A percentile compares a stretch with the other conserved stretches of the same genome.
phyloP scores from a whole-genome alignment of 306 rosid species.

The Acacia acuminata region DNA sequence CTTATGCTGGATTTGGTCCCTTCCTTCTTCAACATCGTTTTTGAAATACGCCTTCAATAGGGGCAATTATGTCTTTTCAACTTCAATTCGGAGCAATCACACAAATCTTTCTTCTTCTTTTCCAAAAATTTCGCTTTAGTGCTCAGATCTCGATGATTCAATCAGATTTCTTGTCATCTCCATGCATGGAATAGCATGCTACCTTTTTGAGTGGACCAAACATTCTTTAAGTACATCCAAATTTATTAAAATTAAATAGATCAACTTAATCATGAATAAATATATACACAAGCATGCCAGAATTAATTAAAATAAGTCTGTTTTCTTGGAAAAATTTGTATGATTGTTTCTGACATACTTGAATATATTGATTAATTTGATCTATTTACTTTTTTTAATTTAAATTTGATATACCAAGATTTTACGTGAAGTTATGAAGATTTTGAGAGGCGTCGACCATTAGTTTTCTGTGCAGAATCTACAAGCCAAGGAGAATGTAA shows the following conservation, averaged over 20 bases:
- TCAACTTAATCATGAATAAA: neutral
- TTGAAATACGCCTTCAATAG: neutral
- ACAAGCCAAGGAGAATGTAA: conserved; percentile 62
- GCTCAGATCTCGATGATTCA: neutral
- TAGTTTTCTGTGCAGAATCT: neutral
- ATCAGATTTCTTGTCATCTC: neutral
- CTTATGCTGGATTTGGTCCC: conserved; percentile 24
- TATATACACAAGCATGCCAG: neutral
- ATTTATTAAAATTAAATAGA: neutral
- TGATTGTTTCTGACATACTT: neutral
- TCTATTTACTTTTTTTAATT: neutral
- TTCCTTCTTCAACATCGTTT: neutral
- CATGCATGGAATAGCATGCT: conserved; percentile 13
- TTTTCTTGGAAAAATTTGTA: neutral
- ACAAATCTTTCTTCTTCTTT: conserved; percentile 36
- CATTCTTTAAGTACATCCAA: neutral
- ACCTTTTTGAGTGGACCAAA: conserved; percentile 31
- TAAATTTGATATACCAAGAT: neutral
- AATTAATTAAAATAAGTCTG: neutral
- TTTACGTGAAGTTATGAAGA: conserved; percentile 11
- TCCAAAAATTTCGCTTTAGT: conserved; percentile 42
- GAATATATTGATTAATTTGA: neutral
- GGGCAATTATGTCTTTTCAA: conserved; percentile 33
- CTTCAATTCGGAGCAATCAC: conserved; percentile 21
- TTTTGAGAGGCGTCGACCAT: conserved; percentile 15